phyloP scores from a whole-genome alignment of 352 stramenopile species.

The Phytophthora pisi region DNA sequence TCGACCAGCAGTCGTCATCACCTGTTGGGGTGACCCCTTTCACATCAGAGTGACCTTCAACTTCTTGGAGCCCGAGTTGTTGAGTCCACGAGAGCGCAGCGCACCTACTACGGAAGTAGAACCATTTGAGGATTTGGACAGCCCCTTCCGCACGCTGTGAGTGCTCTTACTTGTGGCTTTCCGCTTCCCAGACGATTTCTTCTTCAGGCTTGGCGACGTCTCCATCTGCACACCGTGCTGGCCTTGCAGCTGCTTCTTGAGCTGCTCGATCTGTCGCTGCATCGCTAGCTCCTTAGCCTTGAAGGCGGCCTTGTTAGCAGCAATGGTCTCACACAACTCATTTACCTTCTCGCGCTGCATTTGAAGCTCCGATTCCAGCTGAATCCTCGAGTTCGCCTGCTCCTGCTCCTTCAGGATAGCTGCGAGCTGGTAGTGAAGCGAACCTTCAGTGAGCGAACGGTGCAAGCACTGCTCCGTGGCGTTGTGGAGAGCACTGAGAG shows the following conservation, averaged over 20 bases:
- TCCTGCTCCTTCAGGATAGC: constrained; percentile 63
- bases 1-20: constrained; percentile 17
- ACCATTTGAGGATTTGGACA: constrained; percentile 45
- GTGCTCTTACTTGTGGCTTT: constrained; percentile 54
- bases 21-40: constrained; percentile 15
- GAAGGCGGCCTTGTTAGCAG: constrained; percentile 59
- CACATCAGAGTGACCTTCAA: constrained; percentile 52
- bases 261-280: constrained; percentile 65
- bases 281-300: constrained; percentile 73
- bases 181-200: constrained; percentile 56
- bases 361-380: constrained; percentile 53
- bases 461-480: constrained; percentile 75
- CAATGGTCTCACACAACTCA: constrained; percentile 54
- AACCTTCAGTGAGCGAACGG: constrained; percentile 57
- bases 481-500: constrained; percentile 81
- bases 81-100: constrained; percentile 54
- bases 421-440: constrained; percentile 59
- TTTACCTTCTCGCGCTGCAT: constrained; percentile 69
- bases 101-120: constrained; percentile 57
- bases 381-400: constrained; percentile 25
- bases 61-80: constrained; percentile 60
- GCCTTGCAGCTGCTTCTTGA: constrained; percentile 50
- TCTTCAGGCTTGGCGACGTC: constrained; percentile 38
- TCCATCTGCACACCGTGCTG: constrained; percentile 46
- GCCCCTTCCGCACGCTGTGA: constrained; percentile 49